A percentile compares a stretch with the other conserved stretches of the same genome.
These are phyloP conservation scores for Podila minutissima DNA, from an alignment of 192 early-diverging fungal species.

Conservation along the genomic window DNA sequence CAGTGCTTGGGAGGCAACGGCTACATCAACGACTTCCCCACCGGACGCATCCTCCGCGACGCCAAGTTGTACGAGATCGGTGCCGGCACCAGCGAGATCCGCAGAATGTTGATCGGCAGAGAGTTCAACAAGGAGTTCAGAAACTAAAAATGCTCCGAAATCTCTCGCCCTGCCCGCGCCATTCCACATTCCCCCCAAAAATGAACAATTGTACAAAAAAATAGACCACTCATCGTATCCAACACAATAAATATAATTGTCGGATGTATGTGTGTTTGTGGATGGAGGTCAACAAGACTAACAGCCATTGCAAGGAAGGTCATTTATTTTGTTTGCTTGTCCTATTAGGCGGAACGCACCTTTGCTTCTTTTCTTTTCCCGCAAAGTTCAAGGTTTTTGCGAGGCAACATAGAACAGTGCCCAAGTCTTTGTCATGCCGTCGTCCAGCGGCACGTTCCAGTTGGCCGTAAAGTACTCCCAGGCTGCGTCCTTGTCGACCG, in stretches of 20 bases:
- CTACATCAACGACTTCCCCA: slow-evolving; percentile 92
- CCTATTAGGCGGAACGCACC: background rate
- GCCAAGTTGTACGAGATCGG: slow-evolving; percentile 98
- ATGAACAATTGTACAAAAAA: too few species aligned
- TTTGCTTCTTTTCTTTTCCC: background rate
- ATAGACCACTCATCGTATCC: too few species aligned
- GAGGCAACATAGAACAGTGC: slow-evolving; percentile 48
- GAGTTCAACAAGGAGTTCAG: slow-evolving; percentile 77
- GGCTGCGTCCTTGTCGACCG: slow-evolving; percentile 20
- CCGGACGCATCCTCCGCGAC: slow-evolving; percentile 89
- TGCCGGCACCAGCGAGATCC: slow-evolving; percentile 94
- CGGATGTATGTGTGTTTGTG: too few species aligned
- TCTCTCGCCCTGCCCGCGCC: too few species aligned
- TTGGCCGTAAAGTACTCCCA: slow-evolving; percentile 30
- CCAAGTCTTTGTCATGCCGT: slow-evolving; percentile 50
- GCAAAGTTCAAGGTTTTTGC: background rate
- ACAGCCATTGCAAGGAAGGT: too few species aligned
- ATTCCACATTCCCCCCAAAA: too few species aligned
- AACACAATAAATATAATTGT: too few species aligned
- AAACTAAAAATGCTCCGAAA: slow-evolving; percentile 3
- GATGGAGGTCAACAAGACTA: too few species aligned
- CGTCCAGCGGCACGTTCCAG: slow-evolving; percentile 24
- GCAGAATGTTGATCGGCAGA: slow-evolving; percentile 90
- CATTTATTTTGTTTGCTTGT: too few species aligned
- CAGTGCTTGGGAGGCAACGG: slow-evolving; percentile 97